These are phyloP conservation scores for Diaporthe ampelina DNA, from an alignment of 2,329 filamentous ascomycete species.

Conservation along the genomic window DNA sequence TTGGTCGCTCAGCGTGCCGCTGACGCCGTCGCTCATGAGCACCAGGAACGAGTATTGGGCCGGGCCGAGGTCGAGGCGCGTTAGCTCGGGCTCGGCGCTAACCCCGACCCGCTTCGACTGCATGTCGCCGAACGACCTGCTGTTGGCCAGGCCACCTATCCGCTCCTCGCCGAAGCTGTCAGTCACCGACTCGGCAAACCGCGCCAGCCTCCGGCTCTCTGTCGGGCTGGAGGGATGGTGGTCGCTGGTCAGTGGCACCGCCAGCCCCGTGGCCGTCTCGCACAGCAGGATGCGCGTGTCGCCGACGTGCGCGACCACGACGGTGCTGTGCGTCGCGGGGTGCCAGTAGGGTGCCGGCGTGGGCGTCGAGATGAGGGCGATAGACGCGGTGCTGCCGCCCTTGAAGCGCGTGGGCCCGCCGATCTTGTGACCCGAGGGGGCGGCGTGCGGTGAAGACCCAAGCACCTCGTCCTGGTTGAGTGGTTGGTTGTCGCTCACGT, in stretches of 20 bases:
- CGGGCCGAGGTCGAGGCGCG: constrained; percentile 81
- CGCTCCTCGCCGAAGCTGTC: constrained; percentile 98
- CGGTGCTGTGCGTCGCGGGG: constrained; percentile 84
- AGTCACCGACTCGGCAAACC: constrained; percentile 88
- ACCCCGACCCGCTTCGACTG: constrained; percentile 92
- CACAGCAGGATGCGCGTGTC: constrained; percentile 94
- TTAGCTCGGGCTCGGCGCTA: constrained; percentile 91
- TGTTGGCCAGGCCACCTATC: constrained; percentile 93
- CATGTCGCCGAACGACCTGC: constrained; percentile 94
- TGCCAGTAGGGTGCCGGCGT: constrained; percentile 97
- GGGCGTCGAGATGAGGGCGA: constrained; percentile 92
- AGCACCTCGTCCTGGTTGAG: constrained; percentile 89
- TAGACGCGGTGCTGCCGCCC: constrained; percentile 91
- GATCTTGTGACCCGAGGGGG: constrained; percentile 73
- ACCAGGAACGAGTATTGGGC: constrained; percentile 93
- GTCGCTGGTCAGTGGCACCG: constrained; percentile 87
- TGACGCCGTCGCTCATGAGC: constrained; percentile 90
- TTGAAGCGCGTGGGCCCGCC: constrained; percentile 86
- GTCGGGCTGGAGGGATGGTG: constrained; percentile 92
- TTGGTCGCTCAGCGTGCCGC: constrained; percentile 87
- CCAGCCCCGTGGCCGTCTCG: constrained; percentile 84
- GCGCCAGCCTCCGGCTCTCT: constrained; percentile 85
- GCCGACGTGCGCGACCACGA: constrained; percentile 91
- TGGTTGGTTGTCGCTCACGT: constrained; percentile 76
- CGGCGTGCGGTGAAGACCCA: constrained; percentile 68